A percentile compares a stretch with the other conserved stretches of the same genome.
Evolutionary conservation across 306 rosid species (phyloP).

Genomic region (Corylus heterophylla): DNA sequence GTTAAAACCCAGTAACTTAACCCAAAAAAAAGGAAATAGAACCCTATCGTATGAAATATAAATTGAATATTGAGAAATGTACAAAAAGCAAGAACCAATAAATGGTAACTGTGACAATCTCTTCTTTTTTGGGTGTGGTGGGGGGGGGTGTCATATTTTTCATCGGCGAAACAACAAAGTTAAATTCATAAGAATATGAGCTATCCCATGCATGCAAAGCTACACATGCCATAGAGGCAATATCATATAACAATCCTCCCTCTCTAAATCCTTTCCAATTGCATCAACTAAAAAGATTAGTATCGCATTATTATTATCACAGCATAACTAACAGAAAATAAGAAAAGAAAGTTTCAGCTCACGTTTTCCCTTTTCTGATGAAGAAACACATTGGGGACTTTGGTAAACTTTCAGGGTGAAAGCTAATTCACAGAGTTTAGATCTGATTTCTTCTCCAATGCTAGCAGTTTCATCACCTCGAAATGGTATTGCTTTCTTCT

Average conservation of each 20-base stretch:
- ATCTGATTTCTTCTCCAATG: slow-evolving; percentile 57
- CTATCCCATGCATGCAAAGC: neutral
- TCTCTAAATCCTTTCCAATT: neutral
- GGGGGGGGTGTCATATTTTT: neutral
- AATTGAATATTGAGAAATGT: too few species aligned
- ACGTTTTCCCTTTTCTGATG: slow-evolving; percentile 58
- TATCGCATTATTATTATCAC: neutral
- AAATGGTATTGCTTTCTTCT: slow-evolving; percentile 78
- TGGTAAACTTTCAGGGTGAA: slow-evolving; percentile 46
- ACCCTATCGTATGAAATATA: too few species aligned
- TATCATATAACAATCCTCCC: neutral
- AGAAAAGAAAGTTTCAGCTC: slow-evolving; percentile 30
- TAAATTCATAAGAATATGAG: neutral
- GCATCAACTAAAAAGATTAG: neutral
- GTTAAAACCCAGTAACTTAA: too few species aligned
- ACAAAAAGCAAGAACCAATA: too few species aligned
- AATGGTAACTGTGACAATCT: too few species aligned
- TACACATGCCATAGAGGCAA: neutral
- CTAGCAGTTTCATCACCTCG: slow-evolving; percentile 54
- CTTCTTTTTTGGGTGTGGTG: too few species aligned
- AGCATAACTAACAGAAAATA: slow-evolving; percentile 23
- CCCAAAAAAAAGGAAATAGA: too few species aligned
- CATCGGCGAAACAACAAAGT: neutral
- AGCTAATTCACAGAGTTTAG: slow-evolving; percentile 62
- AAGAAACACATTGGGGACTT: slow-evolving; percentile 37